Conservation (phyloP, 2,329 filamentous ascomycete species). For the Tympanopsis confertula region DNA sequence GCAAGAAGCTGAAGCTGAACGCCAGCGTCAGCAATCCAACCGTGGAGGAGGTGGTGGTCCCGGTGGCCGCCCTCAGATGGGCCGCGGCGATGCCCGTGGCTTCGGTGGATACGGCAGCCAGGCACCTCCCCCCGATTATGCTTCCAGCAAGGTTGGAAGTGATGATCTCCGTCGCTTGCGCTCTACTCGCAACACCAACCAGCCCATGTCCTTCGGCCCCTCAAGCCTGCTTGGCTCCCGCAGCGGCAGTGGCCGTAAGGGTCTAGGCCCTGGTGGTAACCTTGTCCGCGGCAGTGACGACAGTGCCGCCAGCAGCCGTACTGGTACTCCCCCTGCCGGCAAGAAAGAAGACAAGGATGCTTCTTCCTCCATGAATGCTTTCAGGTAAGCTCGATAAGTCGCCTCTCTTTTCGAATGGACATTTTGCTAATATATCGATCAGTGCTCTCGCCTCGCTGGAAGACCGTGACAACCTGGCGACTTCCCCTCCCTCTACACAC, state of each 20-base stretch:
- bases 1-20: conserved; percentile 65
- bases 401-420: neutral
- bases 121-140: conserved; percentile 24
- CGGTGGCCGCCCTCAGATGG: conserved; percentile 54
- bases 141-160: conserved; percentile 77
- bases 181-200: conserved; percentile 45
- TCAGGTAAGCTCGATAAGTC: conserved; percentile 62
- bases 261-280: conserved; percentile 64
- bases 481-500: neutral
- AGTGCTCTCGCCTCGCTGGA: conserved; percentile 1
- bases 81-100: conserved; percentile 77
- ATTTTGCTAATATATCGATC: neutral
- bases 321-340: conserved; percentile 66
- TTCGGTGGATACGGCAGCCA: conserved; percentile 66
- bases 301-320: conserved; percentile 77
- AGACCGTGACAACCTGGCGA: conserved; percentile 1
- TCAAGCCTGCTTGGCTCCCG: conserved; percentile 80
- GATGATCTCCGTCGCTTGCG: conserved; percentile 78
- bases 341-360: conserved; percentile 1
- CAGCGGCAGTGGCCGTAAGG: conserved; percentile 71
- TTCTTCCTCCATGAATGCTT: conserved; percentile 73
- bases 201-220: conserved; percentile 63
- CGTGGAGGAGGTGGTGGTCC: conserved; percentile 38
- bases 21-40: conserved; percentile 42
- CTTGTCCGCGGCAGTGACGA: conserved; percentile 69